A percentile compares a stretch with the other conserved stretches of the same genome.
phyloP scores from a whole-genome alignment of 768 basidiomycete genomes.

The Amanita rimosa region DNA sequence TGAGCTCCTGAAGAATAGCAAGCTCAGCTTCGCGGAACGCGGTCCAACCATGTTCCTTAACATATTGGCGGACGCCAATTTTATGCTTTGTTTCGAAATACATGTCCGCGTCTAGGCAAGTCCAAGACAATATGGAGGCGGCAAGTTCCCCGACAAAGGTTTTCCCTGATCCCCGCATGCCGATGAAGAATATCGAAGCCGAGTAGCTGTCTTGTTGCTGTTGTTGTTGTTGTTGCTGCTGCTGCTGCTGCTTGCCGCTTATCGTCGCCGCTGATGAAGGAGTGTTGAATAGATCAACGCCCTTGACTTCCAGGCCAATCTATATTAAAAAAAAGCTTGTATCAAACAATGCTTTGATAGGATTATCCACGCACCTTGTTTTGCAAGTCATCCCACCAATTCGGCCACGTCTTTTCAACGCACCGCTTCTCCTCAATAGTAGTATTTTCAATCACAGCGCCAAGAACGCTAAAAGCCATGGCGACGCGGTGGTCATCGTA shows the following conservation, averaged over 20 bases:
- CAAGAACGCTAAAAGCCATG: constrained; percentile 93
- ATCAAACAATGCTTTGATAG: neutral
- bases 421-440: constrained; percentile 93
- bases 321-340: constrained; percentile 17
- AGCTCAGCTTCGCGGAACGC: constrained; percentile 81
- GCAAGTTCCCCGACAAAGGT: constrained; percentile 78
- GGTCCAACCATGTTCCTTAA: constrained; percentile 76
- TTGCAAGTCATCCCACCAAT: constrained; percentile 98
- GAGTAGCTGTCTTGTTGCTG: constrained; percentile 18
- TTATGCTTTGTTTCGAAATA: constrained; percentile 59
- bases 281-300: constrained; percentile 55
- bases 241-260: constrained; percentile 25
- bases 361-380: constrained; percentile 56
- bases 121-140: constrained; percentile 59
- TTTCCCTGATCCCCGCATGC: constrained; percentile 98
- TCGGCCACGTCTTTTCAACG: constrained; percentile 99
- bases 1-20: constrained; percentile 54
- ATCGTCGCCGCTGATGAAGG: constrained; percentile 29
- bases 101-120: constrained; percentile 72
- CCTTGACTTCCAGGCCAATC: constrained; percentile 85
- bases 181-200: constrained; percentile 68
- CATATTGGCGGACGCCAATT: constrained; percentile 61
- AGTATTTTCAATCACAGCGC: constrained; percentile 60
- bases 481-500: constrained; percentile 99
- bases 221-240: constrained; percentile 12